Percentiles rank a stretch among this genome's conserved stretches.
phyloP scores from a whole-genome alignment of 352 stramenopile genomes.

The Phytophthora boehmeriae region DNA sequence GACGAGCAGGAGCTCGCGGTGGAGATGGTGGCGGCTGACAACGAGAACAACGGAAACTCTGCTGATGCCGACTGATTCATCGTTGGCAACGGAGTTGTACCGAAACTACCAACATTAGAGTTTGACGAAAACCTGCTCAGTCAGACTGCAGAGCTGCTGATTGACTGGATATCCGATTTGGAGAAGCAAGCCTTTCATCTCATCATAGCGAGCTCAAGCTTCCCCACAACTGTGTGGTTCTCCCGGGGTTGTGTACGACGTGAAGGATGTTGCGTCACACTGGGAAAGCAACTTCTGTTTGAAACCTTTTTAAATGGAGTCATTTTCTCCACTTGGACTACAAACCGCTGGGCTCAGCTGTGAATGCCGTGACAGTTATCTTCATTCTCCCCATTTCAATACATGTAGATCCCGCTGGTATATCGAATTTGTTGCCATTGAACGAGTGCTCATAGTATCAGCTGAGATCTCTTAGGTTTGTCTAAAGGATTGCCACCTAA shows the following conservation, averaged over 20 bases:
- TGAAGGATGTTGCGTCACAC: constrained; percentile 29
- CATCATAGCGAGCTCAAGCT: constrained; percentile 11
- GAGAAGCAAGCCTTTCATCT: constrained; percentile 19
- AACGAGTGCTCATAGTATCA: no score
- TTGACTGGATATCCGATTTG: constrained; percentile 22
- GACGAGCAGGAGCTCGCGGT: constrained; percentile 68
- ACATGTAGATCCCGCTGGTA: no score
- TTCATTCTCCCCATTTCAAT: constrained; percentile 26
- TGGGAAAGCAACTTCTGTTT: constrained; percentile 23
- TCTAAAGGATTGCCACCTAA: no score
- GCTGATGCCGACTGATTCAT: constrained; percentile 8
- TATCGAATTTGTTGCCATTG: no score
- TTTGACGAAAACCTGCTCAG: constrained; percentile 7
- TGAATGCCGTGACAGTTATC: constrained; percentile 15
- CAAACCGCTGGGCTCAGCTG: constrained; percentile 21
- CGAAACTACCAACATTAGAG: background rate
- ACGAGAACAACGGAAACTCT: constrained; percentile 20
- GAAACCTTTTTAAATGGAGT: constrained; percentile 21
- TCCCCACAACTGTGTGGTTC: constrained; percentile 13
- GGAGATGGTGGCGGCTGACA: constrained; percentile 51
- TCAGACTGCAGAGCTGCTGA: constrained; percentile 1
- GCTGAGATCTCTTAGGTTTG: no score
- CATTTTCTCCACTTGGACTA: constrained; percentile 38
- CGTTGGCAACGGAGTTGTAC: no score
- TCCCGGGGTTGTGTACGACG: constrained; percentile 8